These are phyloP conservation scores for Dendrobium huoshanense DNA, from an alignment of 106 monocot species.

Conservation along the genomic window DNA sequence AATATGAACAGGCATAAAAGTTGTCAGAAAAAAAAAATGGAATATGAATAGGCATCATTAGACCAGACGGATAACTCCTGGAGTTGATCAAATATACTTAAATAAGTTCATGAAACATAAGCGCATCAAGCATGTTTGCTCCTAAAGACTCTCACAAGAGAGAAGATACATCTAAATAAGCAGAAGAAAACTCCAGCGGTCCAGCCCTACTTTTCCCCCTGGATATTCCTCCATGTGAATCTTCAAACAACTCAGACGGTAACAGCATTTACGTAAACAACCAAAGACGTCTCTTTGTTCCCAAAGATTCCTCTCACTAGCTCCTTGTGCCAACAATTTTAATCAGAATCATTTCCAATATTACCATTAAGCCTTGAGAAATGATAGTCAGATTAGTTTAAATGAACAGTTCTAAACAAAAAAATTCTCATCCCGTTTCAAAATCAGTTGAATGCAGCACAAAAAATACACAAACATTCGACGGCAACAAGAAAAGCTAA, in stretches of 20 bases:
- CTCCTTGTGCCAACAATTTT: background rate
- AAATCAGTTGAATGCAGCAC: background rate
- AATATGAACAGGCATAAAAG: background rate
- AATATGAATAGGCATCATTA: background rate
- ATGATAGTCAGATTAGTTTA: background rate
- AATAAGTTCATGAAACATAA: background rate
- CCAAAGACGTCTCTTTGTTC: background rate
- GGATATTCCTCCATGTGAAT: background rate
- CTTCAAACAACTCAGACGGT: background rate
- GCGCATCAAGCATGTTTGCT: background rate
- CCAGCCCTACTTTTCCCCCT: background rate
- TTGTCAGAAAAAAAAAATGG: background rate
- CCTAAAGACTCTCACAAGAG: background rate
- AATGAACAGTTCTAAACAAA: background rate
- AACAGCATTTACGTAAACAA: background rate
- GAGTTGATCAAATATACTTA: background rate
- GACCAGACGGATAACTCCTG: background rate
- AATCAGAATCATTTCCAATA: background rate
- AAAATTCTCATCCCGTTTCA: background rate
- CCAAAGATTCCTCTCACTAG: background rate
- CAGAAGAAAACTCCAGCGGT: background rate
- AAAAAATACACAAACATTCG: background rate
- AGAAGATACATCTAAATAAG: background rate
- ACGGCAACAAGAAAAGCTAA: background rate
- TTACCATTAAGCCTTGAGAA: background rate